Base-by-base conservation (phyloP, 2,329 filamentous ascomycete species). In the Cladosporium cucumerinum region DNA sequence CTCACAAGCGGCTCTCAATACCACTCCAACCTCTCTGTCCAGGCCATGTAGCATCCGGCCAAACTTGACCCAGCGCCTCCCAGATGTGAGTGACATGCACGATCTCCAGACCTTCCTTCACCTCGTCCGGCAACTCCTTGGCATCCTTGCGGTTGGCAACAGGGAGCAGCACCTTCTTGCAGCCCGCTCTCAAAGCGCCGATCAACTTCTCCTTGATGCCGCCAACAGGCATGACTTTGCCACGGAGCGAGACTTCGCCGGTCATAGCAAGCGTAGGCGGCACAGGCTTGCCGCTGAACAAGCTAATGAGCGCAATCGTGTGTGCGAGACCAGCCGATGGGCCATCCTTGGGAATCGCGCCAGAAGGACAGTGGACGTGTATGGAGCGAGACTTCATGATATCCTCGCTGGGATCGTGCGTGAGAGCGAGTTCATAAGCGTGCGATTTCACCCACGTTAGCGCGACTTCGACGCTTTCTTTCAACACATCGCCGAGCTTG, bases 121-220 rank as follows among this genome's bases (percentile, higher is more conserved):
- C 95, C 80, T 99, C 95, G 68, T 89, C 84, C 0, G 95, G 95
- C 63, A 98, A 82, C 78, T 98, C 94, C 78, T 90, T 91, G 65
- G 91, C 89, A 75, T 99, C 95, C 80, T 98, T 98, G 68, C 89
- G 86, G 77, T 99, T 99, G 71, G 91, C 89, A 34, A 89, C 86
- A 3, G 95, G 95, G 8, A 99, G 82, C 66, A 99, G 78, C 8
- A 99, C 94, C 34, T 92, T 94, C 84, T 97, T 96, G 67, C 99
- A 94, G 30, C 95, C 95, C 1, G 95, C 95, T 63, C 94, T 86
- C 74, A 96, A 83, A 10, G 95, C 95, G 25, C 95, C 95, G 74
- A 99, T 98, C 61, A 98, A 84, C 79, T 99, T 99, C 86, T 99
- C 94, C 80, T 98, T 97, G 81, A 99, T 98, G 21, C 95, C 95